phyloP scores from a whole-genome alignment of 2,329 filamentous ascomycete species.

The Alternaria brassicicola region DNA sequence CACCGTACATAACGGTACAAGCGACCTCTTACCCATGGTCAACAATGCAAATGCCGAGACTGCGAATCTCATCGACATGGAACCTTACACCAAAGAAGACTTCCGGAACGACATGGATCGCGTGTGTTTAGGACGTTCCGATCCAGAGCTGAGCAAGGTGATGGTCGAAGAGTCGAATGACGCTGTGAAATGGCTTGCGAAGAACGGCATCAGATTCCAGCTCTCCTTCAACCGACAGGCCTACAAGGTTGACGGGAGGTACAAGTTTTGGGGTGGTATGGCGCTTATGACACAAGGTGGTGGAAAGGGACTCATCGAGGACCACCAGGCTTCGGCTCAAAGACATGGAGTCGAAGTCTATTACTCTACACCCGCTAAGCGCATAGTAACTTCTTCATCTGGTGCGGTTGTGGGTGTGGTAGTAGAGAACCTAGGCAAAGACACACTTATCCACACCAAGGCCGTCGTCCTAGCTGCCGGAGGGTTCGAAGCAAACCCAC shows the following conservation, averaged over 20 bases:
- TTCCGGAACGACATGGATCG: conserved; percentile 64
- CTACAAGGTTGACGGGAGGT: conserved; percentile 65
- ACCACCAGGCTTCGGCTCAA: conserved; percentile 55
- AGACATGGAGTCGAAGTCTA: conserved; percentile 53
- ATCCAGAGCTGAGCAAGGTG: conserved; percentile 55
- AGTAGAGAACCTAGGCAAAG: conserved; percentile 32
- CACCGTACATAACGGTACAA: conserved; percentile 60
- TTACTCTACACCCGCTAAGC: conserved; percentile 56
- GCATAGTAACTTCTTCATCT: conserved; percentile 45
- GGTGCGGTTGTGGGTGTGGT: conserved; percentile 45
- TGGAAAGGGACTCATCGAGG: conserved; percentile 63
- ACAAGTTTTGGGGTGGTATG: conserved; percentile 72
- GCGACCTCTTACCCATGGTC: conserved; percentile 65
- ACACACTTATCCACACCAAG: conserved; percentile 41
- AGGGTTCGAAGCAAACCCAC: conserved; percentile 67
- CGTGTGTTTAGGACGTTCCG: conserved; percentile 61
- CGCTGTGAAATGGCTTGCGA: conserved; percentile 62
- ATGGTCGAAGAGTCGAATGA: conserved; percentile 61
- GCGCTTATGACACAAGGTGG: conserved; percentile 64
- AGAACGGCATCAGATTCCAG: conserved; percentile 62
- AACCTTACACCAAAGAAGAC: conserved; percentile 60
- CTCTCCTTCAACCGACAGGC: conserved; percentile 70
- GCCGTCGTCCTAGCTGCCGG: conserved; percentile 64
- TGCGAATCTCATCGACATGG: conserved; percentile 62
- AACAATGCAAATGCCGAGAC: conserved; percentile 60